Evolutionary conservation across 2,329 filamentous ascomycete species (phyloP).

Genomic region (Aureobasidium lini): DNA sequence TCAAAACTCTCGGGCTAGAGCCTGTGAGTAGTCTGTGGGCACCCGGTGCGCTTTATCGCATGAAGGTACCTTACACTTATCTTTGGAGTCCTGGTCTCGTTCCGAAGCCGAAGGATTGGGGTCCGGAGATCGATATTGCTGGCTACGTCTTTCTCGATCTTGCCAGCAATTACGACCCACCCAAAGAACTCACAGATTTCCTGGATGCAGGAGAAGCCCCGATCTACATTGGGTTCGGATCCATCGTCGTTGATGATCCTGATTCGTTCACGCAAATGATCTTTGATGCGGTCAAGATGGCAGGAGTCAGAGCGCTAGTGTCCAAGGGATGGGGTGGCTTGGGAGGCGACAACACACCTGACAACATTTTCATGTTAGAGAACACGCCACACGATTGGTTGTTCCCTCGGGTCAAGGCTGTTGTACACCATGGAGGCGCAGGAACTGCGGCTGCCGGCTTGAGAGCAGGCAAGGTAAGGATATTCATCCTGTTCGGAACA

Average conservation of each 20-base stretch:
- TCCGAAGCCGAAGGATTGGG: conserved; percentile 40
- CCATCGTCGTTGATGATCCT: conserved; percentile 67
- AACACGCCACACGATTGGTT: conserved; percentile 74
- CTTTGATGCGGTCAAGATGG: conserved; percentile 57
- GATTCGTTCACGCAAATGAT: conserved; percentile 63
- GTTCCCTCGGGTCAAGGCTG: conserved; percentile 58
- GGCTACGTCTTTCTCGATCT: conserved; percentile 31
- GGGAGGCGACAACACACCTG: conserved; percentile 51
- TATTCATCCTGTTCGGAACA: too few relatives aligned
- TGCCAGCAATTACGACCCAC: conserved; percentile 28
- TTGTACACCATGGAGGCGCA: conserved; percentile 70
- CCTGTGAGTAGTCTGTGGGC: conserved; percentile 72
- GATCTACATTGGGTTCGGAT: conserved; percentile 70
- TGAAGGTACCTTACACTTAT: conserved; percentile 71
- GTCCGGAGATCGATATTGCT: conserved; percentile 27
- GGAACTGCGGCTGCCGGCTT: conserved; percentile 69
- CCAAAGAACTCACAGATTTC: conserved; percentile 37
- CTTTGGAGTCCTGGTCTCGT: conserved; percentile 38
- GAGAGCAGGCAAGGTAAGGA: conserved; percentile 49
- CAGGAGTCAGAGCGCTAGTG: conserved; percentile 63
- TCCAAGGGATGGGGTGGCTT: conserved; percentile 71
- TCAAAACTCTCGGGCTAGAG: conserved; percentile 61
- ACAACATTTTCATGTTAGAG: conserved; percentile 63
- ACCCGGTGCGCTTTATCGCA: conserved; percentile 61
- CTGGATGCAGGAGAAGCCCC: conserved; percentile 51